Evolutionary conservation across 1,139 yeast species (phyloP).

Genomic region (Yamadazyma atmosphaerica): DNA sequence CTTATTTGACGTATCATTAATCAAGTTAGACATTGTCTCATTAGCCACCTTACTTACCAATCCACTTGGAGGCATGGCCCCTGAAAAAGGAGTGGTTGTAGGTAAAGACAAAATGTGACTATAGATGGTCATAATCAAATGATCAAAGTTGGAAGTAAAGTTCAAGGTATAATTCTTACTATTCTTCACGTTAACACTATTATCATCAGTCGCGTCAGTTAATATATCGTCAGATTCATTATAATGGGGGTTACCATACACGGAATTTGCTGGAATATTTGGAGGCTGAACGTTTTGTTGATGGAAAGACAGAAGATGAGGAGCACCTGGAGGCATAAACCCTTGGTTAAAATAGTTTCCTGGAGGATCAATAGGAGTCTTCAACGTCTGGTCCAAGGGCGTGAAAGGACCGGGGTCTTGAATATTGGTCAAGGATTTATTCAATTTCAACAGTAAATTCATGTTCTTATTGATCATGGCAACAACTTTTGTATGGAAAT

Average conservation of each 20-base stretch:
- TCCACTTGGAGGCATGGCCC: conserved; percentile 46
- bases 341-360: conserved; percentile 13
- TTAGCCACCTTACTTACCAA: conserved; percentile 45
- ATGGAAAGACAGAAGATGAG: conserved; percentile 8
- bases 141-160: conserved; percentile 41
- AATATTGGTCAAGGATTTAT: conserved; percentile 25
- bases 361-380: conserved; percentile 42
- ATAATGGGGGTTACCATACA: conserved; percentile 33
- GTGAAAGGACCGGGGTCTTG: conserved; percentile 40
- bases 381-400: conserved; percentile 46
- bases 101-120: conserved; percentile 40
- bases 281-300: conserved; percentile 8
- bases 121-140: conserved; percentile 36
- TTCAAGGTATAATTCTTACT: conserved; percentile 34
- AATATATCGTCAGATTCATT: conserved; percentile 47
- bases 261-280: conserved; percentile 8
- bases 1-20: conserved; percentile 19
- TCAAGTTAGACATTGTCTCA: conserved; percentile 36
- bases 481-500: too few relatives aligned
- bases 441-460: conserved; percentile 29
- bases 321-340: conserved; percentile 3
- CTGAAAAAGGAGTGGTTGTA: conserved; percentile 49
- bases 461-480: conserved; percentile 29
- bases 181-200: conserved; percentile 16
- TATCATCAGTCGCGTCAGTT: conserved; percentile 41